Conservation (phyloP, 768 basidiomycete genomes). For the Lentinula edodes region DNA sequence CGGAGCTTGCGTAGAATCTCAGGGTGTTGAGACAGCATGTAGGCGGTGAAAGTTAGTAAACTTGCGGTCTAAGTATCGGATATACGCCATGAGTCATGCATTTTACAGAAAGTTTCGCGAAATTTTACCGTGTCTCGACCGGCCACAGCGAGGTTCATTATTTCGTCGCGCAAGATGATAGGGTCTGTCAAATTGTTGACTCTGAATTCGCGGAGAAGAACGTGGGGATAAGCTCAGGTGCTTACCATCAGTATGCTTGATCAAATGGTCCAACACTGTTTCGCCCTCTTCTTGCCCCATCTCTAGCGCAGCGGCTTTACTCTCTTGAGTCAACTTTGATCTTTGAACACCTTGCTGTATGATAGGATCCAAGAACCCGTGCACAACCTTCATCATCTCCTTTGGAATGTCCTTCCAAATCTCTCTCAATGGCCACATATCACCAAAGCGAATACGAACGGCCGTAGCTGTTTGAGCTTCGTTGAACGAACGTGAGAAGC, state of each 20-base stretch:
- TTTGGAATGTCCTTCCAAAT: conserved; percentile 44
- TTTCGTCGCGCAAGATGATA: conserved; percentile 38
- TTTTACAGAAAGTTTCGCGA: background rate
- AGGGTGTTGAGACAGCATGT: conserved; percentile 51
- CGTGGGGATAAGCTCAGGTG: background rate
- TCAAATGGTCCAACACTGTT: conserved; percentile 46
- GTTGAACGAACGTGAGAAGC: conserved; percentile 47
- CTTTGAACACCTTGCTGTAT: conserved; percentile 29
- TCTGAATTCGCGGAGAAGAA: background rate
- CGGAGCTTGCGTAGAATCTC: conserved; percentile 38
- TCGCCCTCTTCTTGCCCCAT: conserved; percentile 31
- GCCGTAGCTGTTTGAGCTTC: conserved; percentile 39
- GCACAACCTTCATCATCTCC: conserved; percentile 40
- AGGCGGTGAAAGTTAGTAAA: conserved; percentile 47
- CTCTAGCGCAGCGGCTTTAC: conserved; percentile 2
- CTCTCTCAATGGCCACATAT: conserved; percentile 47
- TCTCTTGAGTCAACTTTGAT: conserved; percentile 18
- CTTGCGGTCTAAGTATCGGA: conserved; percentile 34
- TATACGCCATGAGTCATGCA: background rate
- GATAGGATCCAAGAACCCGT: conserved; percentile 49
- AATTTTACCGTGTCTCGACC: conserved; percentile 36
- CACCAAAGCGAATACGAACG: conserved; percentile 33
- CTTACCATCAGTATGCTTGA: conserved; percentile 49
- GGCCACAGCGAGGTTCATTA: conserved; percentile 37
- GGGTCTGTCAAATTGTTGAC: conserved; percentile 20